Evolutionary conservation across 164 flowering plant genomes (phyloP), one percentile per base, ranked within the genome.

Genomic region (Magnolia kwangsiensis): DNA sequence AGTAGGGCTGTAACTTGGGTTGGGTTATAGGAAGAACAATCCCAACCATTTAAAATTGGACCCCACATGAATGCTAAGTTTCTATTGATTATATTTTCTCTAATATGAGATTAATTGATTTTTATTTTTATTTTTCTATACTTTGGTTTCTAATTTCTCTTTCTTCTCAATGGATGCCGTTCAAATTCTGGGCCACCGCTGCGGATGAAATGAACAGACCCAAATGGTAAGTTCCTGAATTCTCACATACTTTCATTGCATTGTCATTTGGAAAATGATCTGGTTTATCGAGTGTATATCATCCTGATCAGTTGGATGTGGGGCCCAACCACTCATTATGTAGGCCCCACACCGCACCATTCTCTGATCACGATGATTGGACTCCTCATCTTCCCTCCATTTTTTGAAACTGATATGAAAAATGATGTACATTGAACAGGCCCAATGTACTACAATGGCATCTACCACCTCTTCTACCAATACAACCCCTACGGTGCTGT

Each of bases 401-500:
- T 19, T 72, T 7, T 8, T 24, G 21, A 18, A 31, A 6, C 55
- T 73, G 18, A 73, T 7, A n/a, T 9, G 14, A 58, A 19, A 16
- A 31, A 29, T n/a, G 18, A 6, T 23, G 6, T 9, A 73, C 29
- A 61, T 58, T 13, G 9, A 77, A 51, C 84, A 84, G 86, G 84
- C 1, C 84, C 86, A 0, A 76, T 84, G 83, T 78, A 80, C 66
- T 84, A 74, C 67, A 84, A 84, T 67, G 86, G 84, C 49, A 7
- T 80, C 45, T 84, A 84, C 78, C 86, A 84, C 70, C 72, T 84
- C 1, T 85, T 85, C 83, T 85, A 83, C 78, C 88, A 85, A 31
- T 82, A 85, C 79, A 85, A 85, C 70, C 85, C 86, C 55, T 9
- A 80, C 1, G 87, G 87, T n/a, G 85, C 85, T 10, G 82, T 84